Percentiles rank a stretch among this genome's conserved stretches.
phyloP scores from a whole-genome alignment of 2,329 filamentous ascomycete species.

The Aspergillus sp. region DNA sequence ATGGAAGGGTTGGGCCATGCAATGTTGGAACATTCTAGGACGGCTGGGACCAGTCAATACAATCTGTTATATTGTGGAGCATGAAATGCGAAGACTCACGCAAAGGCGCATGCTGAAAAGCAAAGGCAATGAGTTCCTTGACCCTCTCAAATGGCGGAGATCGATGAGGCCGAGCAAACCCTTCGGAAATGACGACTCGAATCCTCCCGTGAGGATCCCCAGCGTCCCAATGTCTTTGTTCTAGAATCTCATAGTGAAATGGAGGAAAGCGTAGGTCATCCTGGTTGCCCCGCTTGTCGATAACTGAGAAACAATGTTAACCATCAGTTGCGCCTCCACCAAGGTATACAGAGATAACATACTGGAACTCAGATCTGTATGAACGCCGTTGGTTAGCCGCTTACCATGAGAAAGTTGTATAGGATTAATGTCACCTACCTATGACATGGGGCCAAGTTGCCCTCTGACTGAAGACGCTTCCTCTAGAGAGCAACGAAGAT shows the following conservation, averaged over 20 bases:
- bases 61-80: background rate
- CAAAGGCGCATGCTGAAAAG: constrained; percentile 80
- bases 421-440: constrained; percentile 29
- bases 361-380: constrained; percentile 36
- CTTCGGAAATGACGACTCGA: constrained; percentile 72
- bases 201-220: constrained; percentile 71
- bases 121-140: constrained; percentile 72
- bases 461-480: constrained; percentile 53
- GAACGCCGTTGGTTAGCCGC: background rate
- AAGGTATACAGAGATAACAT: constrained; percentile 13
- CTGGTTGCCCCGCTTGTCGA: constrained; percentile 57
- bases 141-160: constrained; percentile 60
- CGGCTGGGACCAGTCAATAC: constrained; percentile 48
- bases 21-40: constrained; percentile 70
- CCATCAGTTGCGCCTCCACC: background rate
- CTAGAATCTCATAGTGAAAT: constrained; percentile 67
- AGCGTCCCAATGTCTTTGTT: constrained; percentile 69
- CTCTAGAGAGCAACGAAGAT: constrained; percentile 37
- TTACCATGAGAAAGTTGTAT: background rate
- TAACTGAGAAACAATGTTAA: constrained; percentile 19
- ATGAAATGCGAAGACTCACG: constrained; percentile 48
- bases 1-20: constrained; percentile 75
- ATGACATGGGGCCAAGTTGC: constrained; percentile 54
- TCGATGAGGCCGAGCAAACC: constrained; percentile 54
- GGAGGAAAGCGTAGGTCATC: constrained; percentile 67